Conservation (phyloP, 805 yeast species). For the Starmerella gropengiesseri region DNA sequence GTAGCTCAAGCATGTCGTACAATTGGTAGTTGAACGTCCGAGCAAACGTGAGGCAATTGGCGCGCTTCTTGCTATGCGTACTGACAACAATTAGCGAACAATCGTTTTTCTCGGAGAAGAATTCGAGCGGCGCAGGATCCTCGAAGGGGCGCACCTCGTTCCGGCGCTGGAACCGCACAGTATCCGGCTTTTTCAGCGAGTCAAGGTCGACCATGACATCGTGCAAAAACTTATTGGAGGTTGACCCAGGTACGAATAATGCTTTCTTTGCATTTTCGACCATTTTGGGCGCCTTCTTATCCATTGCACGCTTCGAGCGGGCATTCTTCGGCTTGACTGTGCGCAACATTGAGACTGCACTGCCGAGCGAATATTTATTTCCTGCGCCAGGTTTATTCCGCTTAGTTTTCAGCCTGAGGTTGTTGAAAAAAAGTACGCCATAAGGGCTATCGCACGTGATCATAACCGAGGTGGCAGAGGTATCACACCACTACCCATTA, state of each 20-base stretch:
- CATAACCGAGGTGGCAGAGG: too few relatives aligned
- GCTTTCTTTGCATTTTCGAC: conserved; percentile 86
- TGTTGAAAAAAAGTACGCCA: background rate
- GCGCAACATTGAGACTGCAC: conserved; percentile 29
- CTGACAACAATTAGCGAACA: conserved; percentile 71
- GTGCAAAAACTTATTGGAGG: conserved; percentile 66
- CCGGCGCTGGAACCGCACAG: conserved; percentile 76
- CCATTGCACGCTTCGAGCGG: conserved; percentile 88
- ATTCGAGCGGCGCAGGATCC: conserved; percentile 73
- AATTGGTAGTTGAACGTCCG: conserved; percentile 84
- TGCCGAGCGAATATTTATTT: background rate
- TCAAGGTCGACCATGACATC: conserved; percentile 82
- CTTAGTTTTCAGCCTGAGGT: too few relatives aligned
- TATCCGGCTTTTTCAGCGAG: conserved; percentile 82
- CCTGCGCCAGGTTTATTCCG: background rate
- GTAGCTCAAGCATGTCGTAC: conserved; percentile 88
- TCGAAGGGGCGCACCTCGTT: conserved; percentile 90
- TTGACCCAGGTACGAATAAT: conserved; percentile 80
- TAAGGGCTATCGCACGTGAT: too few relatives aligned
- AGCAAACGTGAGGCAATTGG: conserved; percentile 75
- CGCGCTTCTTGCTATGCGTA: conserved; percentile 79
- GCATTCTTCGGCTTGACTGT: conserved; percentile 80
- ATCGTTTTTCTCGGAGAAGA: conserved; percentile 91
- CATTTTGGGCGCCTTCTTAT: conserved; percentile 75
- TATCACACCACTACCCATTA: too few relatives aligned